Percentiles rank a stretch among this genome's conserved stretches.
Conservation (phyloP, 2,329 filamentous ascomycete genomes). For the Aspergillus sp. region DNA sequence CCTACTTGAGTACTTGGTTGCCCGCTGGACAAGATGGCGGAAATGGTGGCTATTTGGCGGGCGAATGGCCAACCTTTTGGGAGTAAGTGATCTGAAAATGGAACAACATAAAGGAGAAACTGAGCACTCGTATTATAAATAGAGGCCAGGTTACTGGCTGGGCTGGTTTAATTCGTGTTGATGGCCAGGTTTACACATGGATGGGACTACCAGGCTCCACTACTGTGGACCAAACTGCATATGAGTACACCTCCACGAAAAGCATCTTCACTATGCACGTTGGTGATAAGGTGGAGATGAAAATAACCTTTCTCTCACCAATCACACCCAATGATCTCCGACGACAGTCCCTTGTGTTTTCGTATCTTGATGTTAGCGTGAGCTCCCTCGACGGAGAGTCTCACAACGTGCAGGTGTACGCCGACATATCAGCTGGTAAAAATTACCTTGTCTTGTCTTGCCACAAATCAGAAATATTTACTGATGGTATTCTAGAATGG, state of each 20-base stretch:
- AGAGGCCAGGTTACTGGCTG: slow-evolving; percentile 62
- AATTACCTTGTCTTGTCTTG: slow-evolving; percentile 1
- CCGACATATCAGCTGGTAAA: slow-evolving; percentile 69
- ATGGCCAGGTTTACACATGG: slow-evolving; percentile 65
- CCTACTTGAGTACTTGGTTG: slow-evolving; percentile 72
- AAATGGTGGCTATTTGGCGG: slow-evolving; percentile 66
- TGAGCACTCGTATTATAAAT: neutral
- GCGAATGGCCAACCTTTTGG: slow-evolving; percentile 70
- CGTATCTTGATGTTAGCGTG: slow-evolving; percentile 67
- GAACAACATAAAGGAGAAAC: neutral
- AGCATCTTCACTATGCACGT: slow-evolving; percentile 70
- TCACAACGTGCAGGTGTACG: slow-evolving; percentile 69
- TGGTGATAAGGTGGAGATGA: slow-evolving; percentile 61
- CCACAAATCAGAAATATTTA: neutral
- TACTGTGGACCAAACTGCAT: slow-evolving; percentile 57
- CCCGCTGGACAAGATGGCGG: slow-evolving; percentile 60
- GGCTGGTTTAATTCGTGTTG: slow-evolving; percentile 69
- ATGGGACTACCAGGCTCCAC: slow-evolving; percentile 58
- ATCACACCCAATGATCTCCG: slow-evolving; percentile 65
- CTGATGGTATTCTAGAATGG: slow-evolving; percentile 59
- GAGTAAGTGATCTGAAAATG: slow-evolving; percentile 48
- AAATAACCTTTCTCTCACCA: slow-evolving; percentile 69
- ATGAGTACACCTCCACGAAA: slow-evolving; percentile 70
- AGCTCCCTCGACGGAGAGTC: slow-evolving; percentile 59
- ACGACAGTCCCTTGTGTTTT: slow-evolving; percentile 68